These are phyloP conservation scores for Albizia julibrissin DNA, from an alignment of 306 rosid genomes.

Conservation along the genomic window DNA sequence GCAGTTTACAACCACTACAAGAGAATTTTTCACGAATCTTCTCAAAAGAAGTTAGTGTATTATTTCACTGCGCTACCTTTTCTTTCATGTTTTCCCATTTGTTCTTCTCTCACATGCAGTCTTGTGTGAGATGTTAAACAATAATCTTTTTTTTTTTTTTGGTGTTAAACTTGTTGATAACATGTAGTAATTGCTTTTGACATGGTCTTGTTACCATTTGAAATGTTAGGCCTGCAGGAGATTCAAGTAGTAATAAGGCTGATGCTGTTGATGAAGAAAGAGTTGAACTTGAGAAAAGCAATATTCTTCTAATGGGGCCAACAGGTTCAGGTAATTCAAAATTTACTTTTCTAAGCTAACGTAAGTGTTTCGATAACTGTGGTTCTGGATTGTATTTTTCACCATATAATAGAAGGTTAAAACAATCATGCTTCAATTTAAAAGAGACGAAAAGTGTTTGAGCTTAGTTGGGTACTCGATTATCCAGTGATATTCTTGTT, in stretches of 20 bases:
- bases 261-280: conserved; percentile 64
- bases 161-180: conserved; percentile 4
- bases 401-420: conserved; percentile 3
- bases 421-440: background rate
- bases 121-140: conserved; percentile 3
- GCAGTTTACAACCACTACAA: conserved; percentile 96
- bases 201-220: conserved; percentile 44
- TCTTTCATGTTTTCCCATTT: background rate
- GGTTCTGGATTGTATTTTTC: conserved; percentile 9
- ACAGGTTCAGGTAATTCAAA: conserved; percentile 89
- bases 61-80: conserved; percentile 15
- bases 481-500: conserved; percentile 2
- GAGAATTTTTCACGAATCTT: conserved; percentile 69
- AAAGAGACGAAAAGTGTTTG: conserved; percentile 7
- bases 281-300: conserved; percentile 96
- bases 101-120: background rate
- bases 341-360: conserved; percentile 19
- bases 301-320: conserved; percentile 96
- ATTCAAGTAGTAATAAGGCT: conserved; percentile 46
- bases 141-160: background rate
- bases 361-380: background rate
- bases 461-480: background rate
- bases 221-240: conserved; percentile 84
- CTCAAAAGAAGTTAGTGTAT: conserved; percentile 64
- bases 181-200: conserved; percentile 30